Evolutionary conservation across 164 flowering plant genomes (phyloP), one percentile per base, ranked within the genome.

Genomic region (Tinospora cordifolia): DNA sequence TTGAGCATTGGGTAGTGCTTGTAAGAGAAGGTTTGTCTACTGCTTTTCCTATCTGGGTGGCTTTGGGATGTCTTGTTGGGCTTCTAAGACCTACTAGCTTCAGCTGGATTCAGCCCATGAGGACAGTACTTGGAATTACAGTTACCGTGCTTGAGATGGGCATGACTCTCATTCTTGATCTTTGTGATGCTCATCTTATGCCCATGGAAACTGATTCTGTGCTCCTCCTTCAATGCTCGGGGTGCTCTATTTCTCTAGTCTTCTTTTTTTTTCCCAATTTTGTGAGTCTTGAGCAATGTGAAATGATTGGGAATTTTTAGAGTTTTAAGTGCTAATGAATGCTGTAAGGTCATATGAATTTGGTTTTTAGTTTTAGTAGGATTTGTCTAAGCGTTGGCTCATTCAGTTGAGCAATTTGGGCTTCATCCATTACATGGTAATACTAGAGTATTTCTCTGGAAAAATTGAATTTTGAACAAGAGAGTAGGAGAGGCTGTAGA

Each of bases 121-220:
- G 78, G 87, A 82, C 82, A 27, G 72, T 92, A 24, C 22, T 79
- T 22, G 93, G 96, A 62, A 75, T 92, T 71, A 85, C 91, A 0
- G 19, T 90, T 68, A 84, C 91, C 36, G 88, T 90, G 97, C 90
- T 88, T 71, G 96, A 95, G 19, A 89, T 93, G 97, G 98, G 95
- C 19, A 91, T 89, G 97, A 91, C 96, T 40, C 84, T 93, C 26
- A 91, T 92, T 36, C 70, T 93, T 72, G 98, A 93, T 80, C 90
- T 91, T 66, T 77, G 87, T 0, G 89, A 81, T 6, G 97, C 98
- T 27, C 70, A 89, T 44, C 79, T 92, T 17, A 90, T 93, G 98
- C 96, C 94, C 9, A 88, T 84, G 77, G 91, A 93, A 65, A 69
- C 90, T 71, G 47, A 88, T 3, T 59, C 86, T 46, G 96, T 97